Base-by-base conservation (phyloP, 2,329 filamentous ascomycete species). In the Calonectria leucothoes region DNA sequence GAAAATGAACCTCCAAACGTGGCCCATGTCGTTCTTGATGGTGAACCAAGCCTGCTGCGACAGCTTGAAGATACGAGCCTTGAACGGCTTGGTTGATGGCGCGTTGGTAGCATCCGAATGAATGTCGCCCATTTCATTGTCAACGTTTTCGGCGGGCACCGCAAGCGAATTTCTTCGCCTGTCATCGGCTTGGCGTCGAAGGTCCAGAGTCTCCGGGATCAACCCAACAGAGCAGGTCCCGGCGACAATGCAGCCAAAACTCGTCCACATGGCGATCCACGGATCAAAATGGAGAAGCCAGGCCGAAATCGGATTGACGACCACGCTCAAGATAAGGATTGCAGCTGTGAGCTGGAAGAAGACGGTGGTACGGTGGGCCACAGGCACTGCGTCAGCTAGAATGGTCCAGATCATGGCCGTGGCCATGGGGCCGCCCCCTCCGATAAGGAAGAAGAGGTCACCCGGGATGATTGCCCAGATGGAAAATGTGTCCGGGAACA, bases 331-430 rank as follows among this genome's bases (percentile, higher is more conserved):
- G 37, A 82, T 73, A 3, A 88, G 80, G 14, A 82, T 83, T 1
- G 83, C 71, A 10, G 86, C 84, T 4, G 77, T 74, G 4, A 88
- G 65, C n/a, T 81, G 82, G 75, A 86, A 87, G 75, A 87, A 88
- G 37, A 83, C 79, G 11, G 82, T 81, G 6, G 87, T 86, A 63
- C 86, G 73, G 57, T 84, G 81, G 0, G 78, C 81, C 0, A 84
- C 79, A 0, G 85, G 85, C 0, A 85, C 79, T 1, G 87, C 84
- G 67, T 89, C 87, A n/a, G 85, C 83, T 15, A 88, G 71, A 45
- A 86, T 82, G 10, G 87, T 89, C 78, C 83, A 88, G 8, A 87
- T 70, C 85, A 89, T 88, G 65, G 87, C 86, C 2, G 76, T 74
- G 0, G 83, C 79, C 72, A 88, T 84, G 17, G 82, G 75, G 0